Evolutionary conservation across 2,329 filamentous ascomycete species (phyloP), one percentile per base, ranked within the genome.

Genomic region (Phialophora verrucosa): DNA sequence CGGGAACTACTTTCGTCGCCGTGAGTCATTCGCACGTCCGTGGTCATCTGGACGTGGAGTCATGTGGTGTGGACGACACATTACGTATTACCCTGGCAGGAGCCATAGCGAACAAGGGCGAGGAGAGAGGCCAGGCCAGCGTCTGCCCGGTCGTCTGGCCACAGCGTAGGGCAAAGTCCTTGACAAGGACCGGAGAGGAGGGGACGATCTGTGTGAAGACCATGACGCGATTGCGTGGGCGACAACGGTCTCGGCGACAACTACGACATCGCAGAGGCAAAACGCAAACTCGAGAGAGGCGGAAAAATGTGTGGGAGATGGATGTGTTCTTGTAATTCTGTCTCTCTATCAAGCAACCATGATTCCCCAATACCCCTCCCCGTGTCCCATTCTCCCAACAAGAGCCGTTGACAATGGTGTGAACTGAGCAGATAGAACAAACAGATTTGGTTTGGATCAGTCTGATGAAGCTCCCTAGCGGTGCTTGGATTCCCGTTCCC

Each of bases 291-390:
- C 10, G 1, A 27, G 25, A 23, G 20, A 29, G 5, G 27, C 23
- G 14, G 25, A 51, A 51, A 14, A 14, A 12, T 25, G 25, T 27
- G 20, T 51, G 25, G 23, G 49, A 51, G 49, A 51, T 51, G 49
- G 59, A 61, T 53, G 29, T 27, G 23, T 42, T 61, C 14, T 42
- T 61, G 49, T 54, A 60, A 50, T 51, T 38, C 35, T 61, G 59
- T 61, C 49, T 61, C 14, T 44, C 17, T 44, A 54, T 54, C 49
- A 51, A 47, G 14, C 20, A 59, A 49, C 57, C 42, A 31, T 59
- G 32, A 38, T 25, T 31, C 17, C 14, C 35, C 23, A 35, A 35
- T 31, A 2, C 57, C 27, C 14, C 31, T 29, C 31, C 11, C 8
- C 27, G 23, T 57, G 51, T 32, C 42, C 12, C 29, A 47, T 49